Percentiles rank a stretch among this genome's conserved stretches.
Conservation (phyloP, 1,139 yeast species). For the Saccharomycopsis phalli region DNA sequence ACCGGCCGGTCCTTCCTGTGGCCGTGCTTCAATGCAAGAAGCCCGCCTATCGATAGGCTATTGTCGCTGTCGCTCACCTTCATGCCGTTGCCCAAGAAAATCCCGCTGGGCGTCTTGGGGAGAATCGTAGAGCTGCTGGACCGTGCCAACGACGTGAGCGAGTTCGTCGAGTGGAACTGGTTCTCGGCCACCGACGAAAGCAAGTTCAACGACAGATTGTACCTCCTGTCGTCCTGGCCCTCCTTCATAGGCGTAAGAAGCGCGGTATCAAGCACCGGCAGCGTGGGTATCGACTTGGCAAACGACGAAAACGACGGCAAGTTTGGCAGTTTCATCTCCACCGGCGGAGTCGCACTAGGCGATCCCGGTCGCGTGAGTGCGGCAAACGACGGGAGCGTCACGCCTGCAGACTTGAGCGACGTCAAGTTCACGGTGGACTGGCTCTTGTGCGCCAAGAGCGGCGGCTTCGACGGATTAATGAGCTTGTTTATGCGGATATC, state of each 20-base stretch:
- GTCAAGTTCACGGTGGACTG: constrained; percentile 5
- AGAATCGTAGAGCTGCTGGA: constrained; percentile 1
- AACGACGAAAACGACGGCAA: constrained; percentile 14
- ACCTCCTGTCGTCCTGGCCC: neutral
- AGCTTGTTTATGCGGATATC: neutral
- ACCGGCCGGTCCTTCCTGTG: constrained; percentile 9
- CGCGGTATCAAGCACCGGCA: constrained; percentile 12
- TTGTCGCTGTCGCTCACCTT: constrained; percentile 3
- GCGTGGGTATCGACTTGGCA: constrained; percentile 13
- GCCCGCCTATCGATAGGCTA: constrained; percentile 13
- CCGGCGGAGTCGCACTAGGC: constrained; percentile 7
- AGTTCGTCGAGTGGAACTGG: constrained; percentile 3
- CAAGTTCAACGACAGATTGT: constrained; percentile 7
- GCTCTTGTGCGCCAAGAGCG: constrained; percentile 2
- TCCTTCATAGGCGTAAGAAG: neutral
- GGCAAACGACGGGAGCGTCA: constrained; percentile 3
- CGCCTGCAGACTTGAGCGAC: neutral
- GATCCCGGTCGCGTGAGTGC: constrained; percentile 11
- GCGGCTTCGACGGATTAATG: neutral
- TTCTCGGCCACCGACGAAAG: constrained; percentile 10
- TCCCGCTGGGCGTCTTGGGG: constrained; percentile 17
- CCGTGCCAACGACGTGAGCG: constrained; percentile 1
- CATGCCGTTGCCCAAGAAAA: constrained; percentile 17
- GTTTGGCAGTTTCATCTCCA: constrained; percentile 10
- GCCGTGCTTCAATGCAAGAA: constrained; percentile 18